Evolutionary conservation across 164 flowering plant species (phyloP), one percentile per base, ranked within the genome.

Genomic region (Brasenia schreberi): DNA sequence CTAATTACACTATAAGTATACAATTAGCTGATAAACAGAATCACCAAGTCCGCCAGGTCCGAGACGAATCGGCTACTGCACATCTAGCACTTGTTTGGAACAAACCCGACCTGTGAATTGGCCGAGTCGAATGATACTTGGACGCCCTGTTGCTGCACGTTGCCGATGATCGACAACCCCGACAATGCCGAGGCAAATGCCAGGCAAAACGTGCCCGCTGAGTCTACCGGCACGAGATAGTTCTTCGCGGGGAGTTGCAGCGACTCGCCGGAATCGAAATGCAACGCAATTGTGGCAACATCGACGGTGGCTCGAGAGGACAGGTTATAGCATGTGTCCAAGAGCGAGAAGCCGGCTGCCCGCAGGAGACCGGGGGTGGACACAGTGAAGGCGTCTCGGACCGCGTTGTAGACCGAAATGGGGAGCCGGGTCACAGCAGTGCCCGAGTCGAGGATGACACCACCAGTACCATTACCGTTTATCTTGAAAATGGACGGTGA

Each of bases 361-460:
- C 89, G 76, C 0, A 95, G 94, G 0, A 93, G 81, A 74, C 72
- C 77, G 11, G 68, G 66, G 3, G 95, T 85, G 58, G 80, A 80
- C 0, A 71, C 77, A 0, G 80, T 10, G 33, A 89, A 91, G 0
- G 88, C 66, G 61, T 87, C 91, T 0, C 97, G 86, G 43, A 94
- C 78, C 0, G 87, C 84, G 64, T 43, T 68, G 67, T 93, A 93
- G 3, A 89, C 96, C 4, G 65, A 27, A 0, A 72, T 27, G 1
- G 98, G 96, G 0, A 91, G 74, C 75, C 98, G 71, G 0, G 96
- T 91, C 64, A 89, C 97, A 6, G 98, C 96, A 0, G 98, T 94
- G 5, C 97, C 98, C 0, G 98, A 83, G 75, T 94, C 98, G 85
- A 94, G 83, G 9, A 94, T 87, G 0, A 87, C 93, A 0, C 98